Conservation (phyloP, 805 yeast species). For the Candida dajiaensis region DNA sequence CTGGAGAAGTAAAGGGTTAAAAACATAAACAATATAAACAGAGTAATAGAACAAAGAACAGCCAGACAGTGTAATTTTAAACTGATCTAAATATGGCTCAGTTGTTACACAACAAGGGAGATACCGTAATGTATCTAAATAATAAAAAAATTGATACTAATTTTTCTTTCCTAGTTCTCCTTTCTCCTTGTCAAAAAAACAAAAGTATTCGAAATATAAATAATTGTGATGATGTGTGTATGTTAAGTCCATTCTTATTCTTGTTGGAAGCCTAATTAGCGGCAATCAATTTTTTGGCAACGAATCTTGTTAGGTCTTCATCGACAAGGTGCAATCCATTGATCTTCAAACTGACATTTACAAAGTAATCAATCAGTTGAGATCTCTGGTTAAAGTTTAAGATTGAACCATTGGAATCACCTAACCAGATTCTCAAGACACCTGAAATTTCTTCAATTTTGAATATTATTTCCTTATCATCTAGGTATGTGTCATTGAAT, state of each 20-base stretch:
- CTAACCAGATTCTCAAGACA: conserved; percentile 30
- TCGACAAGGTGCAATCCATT: conserved; percentile 17
- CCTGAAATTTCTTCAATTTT: conserved; percentile 27
- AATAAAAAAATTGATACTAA: too few species aligned
- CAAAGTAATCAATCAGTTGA: conserved; percentile 26
- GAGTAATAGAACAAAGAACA: too few species aligned
- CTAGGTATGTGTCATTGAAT: conserved; percentile 7
- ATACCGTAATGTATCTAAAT: not conserved
- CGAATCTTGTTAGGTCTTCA: not conserved
- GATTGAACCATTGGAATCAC: conserved; percentile 24
- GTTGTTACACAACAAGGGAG: not conserved
- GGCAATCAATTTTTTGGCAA: not conserved
- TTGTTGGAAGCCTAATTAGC: too few species aligned
- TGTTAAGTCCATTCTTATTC: too few species aligned
- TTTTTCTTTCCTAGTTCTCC: too few species aligned
- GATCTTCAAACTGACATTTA: conserved; percentile 20
- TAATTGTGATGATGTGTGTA: too few species aligned
- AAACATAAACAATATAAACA: too few species aligned
- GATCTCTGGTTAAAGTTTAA: conserved; percentile 26
- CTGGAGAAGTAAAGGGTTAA: not conserved
- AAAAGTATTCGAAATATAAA: too few species aligned
- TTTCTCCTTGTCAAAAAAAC: not conserved
- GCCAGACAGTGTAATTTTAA: not conserved
- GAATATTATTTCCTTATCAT: conserved; percentile 15
- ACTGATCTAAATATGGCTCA: too few species aligned